phyloP scores from a whole-genome alignment of 345 rosid species.

The Eutrema yunnanense region DNA sequence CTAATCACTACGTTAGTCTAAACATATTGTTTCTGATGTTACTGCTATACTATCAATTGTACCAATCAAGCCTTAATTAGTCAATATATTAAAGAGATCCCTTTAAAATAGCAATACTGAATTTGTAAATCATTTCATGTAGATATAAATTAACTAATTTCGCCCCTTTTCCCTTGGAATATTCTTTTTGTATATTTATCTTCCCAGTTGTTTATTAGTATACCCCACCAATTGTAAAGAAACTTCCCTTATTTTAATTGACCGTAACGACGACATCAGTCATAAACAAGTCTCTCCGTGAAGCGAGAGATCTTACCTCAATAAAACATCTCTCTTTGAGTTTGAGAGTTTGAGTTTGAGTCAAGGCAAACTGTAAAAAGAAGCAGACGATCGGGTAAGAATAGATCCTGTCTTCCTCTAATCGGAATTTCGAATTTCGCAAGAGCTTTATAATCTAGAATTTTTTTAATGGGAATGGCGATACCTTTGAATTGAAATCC shows the following conservation, averaged over 20 bases:
- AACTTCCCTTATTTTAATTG: not conserved
- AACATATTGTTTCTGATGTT: no score
- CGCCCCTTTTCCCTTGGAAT: not conserved
- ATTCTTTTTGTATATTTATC: not conserved
- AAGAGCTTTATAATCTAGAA: no score
- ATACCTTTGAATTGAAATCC: no score
- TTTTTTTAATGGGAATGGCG: no score
- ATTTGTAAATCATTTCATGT: not conserved
- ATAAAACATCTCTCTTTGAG: not conserved
- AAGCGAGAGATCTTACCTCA: not conserved
- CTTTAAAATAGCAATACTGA: not conserved
- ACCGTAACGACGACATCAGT: not conserved
- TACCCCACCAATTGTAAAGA: not conserved
- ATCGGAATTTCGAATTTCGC: not conserved
- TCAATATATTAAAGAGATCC: not conserved
- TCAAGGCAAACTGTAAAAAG: not conserved
- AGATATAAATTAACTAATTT: not conserved
- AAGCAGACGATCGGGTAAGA: not conserved
- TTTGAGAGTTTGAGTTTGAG: not conserved
- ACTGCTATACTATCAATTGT: no score
- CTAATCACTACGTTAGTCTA: no score
- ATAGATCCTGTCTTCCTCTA: not conserved
- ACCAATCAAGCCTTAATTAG: no score
- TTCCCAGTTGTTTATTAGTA: not conserved
- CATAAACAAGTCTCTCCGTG: not conserved